Base-by-base conservation (phyloP, 2,329 filamentous ascomycete genomes). In the Pseudogymnoascus sp. region DNA sequence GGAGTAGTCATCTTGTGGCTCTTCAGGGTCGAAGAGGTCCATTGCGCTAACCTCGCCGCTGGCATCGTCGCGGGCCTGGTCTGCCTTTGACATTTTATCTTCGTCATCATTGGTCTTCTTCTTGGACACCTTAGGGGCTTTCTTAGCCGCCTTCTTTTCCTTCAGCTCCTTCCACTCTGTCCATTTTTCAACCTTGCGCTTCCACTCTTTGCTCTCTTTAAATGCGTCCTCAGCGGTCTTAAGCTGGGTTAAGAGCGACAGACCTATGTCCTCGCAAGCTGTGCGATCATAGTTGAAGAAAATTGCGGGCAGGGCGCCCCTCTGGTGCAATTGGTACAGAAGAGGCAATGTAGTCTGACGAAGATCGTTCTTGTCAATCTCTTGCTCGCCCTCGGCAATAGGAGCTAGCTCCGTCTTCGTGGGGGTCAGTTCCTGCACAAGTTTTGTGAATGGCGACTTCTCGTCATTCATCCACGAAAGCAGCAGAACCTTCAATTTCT, bases 251-350 rank as follows among this genome's bases (percentile, higher is more conserved):
- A 86, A 70, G 0, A 91, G 66, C 0, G 72, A 67, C 22, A 71
- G 66, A 25, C 82, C 79, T 28, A 88, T 80, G 8, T 72, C 70
- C 70, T 91, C 88, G 67, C 89, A 92, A 30, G 75, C 72, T 1
- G 72, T 71, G 57, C 88, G 83, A 65, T 91, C 86, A 66, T 89
- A 93, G 69, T 90, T 89, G 76, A 93, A 93, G 1, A 91, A 71
- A 11, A 93, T 84, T 0, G 86, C 88, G 0, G 89, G 89, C 1
- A 93, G 76, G 0, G 86, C 87, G 61, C 83, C 80, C 61, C 84
- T 81, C 14, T 77, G 75, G 57, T 89, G 81, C 0, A 91, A 76
- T 32, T 84, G 79, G 14, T 75, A 78, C 0, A 88, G 74, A 30
- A 90, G 73, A 1, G 83, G 79, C 16, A 88, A 73, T 2, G 80